Conservation (phyloP, 2,329 filamentous ascomycete species). For the Exutisphaerella laricina region DNA sequence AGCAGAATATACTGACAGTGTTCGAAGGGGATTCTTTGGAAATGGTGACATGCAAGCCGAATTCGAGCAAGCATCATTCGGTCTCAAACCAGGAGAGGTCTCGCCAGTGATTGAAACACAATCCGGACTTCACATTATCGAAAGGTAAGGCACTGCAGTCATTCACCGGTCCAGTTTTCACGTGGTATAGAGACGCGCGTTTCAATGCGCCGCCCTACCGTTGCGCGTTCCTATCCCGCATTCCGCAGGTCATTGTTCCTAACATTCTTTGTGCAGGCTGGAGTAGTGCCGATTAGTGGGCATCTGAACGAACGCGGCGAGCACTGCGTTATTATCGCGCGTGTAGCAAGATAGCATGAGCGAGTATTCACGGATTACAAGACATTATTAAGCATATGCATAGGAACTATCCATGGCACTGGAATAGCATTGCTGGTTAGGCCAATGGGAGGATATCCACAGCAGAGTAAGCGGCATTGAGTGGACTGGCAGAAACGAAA, state of each 20-base stretch:
- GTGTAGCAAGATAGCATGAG: not conserved
- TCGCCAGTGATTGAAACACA: constrained; percentile 86
- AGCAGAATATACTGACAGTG: constrained; percentile 15
- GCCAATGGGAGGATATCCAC: constrained; percentile 3
- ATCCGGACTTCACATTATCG: constrained; percentile 90
- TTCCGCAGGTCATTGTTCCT: constrained; percentile 11
- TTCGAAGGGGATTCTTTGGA: constrained; percentile 76
- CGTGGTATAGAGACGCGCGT: constrained; percentile 8
- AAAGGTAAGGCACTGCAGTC: constrained; percentile 58
- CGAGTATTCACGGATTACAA: constrained; percentile 1
- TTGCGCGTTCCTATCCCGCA: constrained; percentile 13
- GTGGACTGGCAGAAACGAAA: too few species aligned
- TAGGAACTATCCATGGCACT: not conserved
- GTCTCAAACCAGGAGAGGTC: constrained; percentile 78
- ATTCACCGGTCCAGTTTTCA: constrained; percentile 2
- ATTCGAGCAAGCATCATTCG: constrained; percentile 94
- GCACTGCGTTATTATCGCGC: too few species aligned
- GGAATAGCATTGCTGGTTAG: constrained; percentile 2
- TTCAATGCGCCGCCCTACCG: constrained; percentile 5
- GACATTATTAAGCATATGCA: constrained; percentile 6
- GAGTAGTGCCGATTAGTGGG: constrained; percentile 11
- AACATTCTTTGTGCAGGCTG: constrained; percentile 22
- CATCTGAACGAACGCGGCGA: too few species aligned
- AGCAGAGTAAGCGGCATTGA: constrained; percentile 6
- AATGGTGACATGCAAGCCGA: constrained; percentile 97